Evolutionary conservation across 1,284 basidiomycete genomes (phyloP).

Genomic region (Bondarzewia mesenterica): DNA sequence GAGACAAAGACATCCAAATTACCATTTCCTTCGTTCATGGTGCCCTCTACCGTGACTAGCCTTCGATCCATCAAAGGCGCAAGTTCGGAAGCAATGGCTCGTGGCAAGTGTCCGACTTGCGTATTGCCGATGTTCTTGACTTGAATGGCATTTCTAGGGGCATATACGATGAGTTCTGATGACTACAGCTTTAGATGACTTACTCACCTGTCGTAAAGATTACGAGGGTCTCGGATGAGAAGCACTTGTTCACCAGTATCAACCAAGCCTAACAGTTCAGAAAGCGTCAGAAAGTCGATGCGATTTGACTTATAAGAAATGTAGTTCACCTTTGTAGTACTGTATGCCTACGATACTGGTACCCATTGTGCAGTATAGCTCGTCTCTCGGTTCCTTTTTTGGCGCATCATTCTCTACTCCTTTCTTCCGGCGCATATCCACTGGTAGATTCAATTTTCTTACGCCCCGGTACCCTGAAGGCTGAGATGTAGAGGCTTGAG

Average conservation of each 20-base stretch:
- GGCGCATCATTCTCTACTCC: conserved; percentile 29
- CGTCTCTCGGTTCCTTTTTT: conserved; percentile 45
- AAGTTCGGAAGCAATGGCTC: conserved; percentile 49
- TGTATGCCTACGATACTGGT: conserved; percentile 75
- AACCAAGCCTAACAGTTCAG: conserved; percentile 56
- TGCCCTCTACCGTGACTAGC: conserved; percentile 65
- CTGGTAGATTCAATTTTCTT: conserved; percentile 7
- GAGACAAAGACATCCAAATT: conserved; percentile 22
- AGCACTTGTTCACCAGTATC: conserved; percentile 73
- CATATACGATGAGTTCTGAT: background rate
- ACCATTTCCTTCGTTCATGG: conserved; percentile 70
- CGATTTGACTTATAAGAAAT: conserved; percentile 1
- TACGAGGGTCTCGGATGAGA: conserved; percentile 61
- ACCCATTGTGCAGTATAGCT: conserved; percentile 53
- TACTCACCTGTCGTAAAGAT: conserved; percentile 56
- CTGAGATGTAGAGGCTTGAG: background rate
- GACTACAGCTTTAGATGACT: conserved; percentile 11
- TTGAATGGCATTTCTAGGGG: conserved; percentile 61
- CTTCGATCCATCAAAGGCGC: conserved; percentile 64
- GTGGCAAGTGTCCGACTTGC: conserved; percentile 78
- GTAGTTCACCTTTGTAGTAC: conserved; percentile 55
- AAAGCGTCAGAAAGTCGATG: too few species aligned
- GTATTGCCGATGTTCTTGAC: conserved; percentile 65
- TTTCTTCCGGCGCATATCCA: conserved; percentile 29
- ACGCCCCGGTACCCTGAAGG: background rate